These are phyloP conservation scores for Ophiostoma ulmi DNA, from an alignment of 2,329 filamentous ascomycete species.

Conservation along the genomic window DNA sequence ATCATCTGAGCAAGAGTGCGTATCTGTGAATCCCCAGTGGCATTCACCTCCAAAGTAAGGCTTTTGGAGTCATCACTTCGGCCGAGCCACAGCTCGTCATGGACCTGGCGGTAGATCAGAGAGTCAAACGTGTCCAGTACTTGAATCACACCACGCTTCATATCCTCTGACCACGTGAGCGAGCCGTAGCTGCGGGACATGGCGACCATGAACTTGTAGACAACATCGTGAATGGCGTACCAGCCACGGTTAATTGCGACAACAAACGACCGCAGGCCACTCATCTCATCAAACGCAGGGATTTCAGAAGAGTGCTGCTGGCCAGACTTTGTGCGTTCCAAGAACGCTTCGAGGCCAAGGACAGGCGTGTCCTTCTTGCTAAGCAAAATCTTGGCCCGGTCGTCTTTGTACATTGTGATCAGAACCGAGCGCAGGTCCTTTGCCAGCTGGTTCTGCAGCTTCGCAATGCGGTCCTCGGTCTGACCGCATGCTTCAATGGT, in stretches of 20 bases:
- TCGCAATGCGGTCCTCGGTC: constrained; percentile 46
- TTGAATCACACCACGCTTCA: constrained; percentile 54
- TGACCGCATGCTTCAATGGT: constrained; percentile 48
- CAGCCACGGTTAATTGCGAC: constrained; percentile 45
- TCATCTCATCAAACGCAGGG: constrained; percentile 48
- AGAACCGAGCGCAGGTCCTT: constrained; percentile 48
- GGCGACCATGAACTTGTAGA: constrained; percentile 53
- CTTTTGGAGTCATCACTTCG: neutral
- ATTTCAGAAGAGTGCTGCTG: constrained; percentile 47
- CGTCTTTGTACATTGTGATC: constrained; percentile 46
- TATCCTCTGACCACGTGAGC: constrained; percentile 53
- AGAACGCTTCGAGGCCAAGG: constrained; percentile 55
- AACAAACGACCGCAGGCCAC: constrained; percentile 50
- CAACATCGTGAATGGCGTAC: constrained; percentile 52
- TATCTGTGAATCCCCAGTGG: constrained; percentile 31
- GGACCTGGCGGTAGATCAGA: constrained; percentile 41
- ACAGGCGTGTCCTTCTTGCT: constrained; percentile 50
- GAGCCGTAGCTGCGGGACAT: constrained; percentile 48
- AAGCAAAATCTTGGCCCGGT: constrained; percentile 49
- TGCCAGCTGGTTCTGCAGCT: constrained; percentile 44
- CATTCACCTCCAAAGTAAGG: neutral
- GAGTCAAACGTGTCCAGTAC: constrained; percentile 52
- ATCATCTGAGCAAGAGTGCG: constrained; percentile 52
- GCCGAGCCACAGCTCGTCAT: constrained; percentile 34
- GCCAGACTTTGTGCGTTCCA: constrained; percentile 57